Base-by-base conservation (phyloP, 257 asterid species). In the Haberlea rhodopensis region DNA sequence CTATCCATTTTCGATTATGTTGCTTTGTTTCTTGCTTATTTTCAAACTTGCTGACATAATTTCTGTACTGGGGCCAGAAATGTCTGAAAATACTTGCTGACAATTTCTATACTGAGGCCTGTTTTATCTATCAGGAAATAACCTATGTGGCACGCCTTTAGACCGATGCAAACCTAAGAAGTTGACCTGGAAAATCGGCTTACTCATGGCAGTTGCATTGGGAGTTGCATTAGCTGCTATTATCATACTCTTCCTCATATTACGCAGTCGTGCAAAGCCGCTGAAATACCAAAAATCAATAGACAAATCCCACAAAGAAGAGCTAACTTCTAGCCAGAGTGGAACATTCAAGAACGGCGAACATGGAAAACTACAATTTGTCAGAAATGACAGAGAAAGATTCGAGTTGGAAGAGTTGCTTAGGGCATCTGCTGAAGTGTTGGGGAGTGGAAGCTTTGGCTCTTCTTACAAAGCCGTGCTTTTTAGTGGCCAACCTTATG, bases 391-490 rank as follows among this genome's bases (percentile, higher is more conserved):
- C 4, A 32, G 73, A 18, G 75, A 75, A 32, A 78, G 65, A 32
- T 86, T 86, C 32, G 85, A 77, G 29, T 58, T 83, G 56, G 84
- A 73, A 31, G 84, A 83, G 53, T 61, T 86, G 22, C 74, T 86
- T 4, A 74, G 75, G 67, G 90, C 94, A 19, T 79, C 90, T 5
- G 90, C 90, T 15, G 83, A 86, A 53, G 80, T 86, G 1, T 37
- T 86, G 73, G 90, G 94, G 4, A 79, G 86, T 69, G 94, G 94
- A 63, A 75, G 76, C 78, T 75, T 83, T 45, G 94, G 94, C 0
- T 83, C 94, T 23, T 71, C 89, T 24, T 85, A 85, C 45, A 85
- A 81, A 56, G 87, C 89, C 0, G 72, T 68, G 18, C 68, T 85
- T 37, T 56, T 55, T 1, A 58, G 60, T 52, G 89, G 87, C 0